These are phyloP conservation scores for Calocybe indica DNA, from an alignment of 768 basidiomycete species.

Conservation along the genomic window DNA sequence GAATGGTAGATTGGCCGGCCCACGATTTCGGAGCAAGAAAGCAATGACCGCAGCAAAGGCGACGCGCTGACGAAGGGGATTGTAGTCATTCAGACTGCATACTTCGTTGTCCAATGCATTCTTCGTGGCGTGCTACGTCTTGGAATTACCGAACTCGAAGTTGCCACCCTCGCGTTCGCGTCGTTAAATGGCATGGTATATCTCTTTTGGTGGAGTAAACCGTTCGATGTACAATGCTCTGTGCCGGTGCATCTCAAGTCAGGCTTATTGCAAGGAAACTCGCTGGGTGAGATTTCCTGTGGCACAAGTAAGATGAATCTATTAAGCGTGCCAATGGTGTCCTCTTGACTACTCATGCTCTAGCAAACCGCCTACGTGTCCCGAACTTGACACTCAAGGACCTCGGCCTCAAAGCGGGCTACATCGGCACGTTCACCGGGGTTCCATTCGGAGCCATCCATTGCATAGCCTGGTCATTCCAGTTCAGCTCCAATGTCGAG, in stretches of 20 bases:
- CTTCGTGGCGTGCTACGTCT: neutral
- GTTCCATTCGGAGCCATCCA: conserved; percentile 14
- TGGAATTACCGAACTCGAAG: conserved; percentile 4
- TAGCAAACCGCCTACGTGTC: too few species aligned
- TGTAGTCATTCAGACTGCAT: conserved; percentile 4
- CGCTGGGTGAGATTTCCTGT: too few species aligned
- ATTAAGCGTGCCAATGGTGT: too few species aligned
- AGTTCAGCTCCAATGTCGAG: conserved; percentile 12
- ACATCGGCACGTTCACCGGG: neutral
- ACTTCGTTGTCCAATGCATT: conserved; percentile 5
- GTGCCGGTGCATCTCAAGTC: too few species aligned
- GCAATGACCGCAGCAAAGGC: conserved; percentile 7
- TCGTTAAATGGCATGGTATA: conserved; percentile 4
- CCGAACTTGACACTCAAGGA: too few species aligned
- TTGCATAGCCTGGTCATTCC: conserved; percentile 13
- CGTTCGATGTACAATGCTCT: too few species aligned
- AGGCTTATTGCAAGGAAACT: too few species aligned
- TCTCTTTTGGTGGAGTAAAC: conserved; percentile 11
- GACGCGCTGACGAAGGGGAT: conserved; percentile 7
- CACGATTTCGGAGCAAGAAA: conserved; percentile 5
- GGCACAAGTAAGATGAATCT: too few species aligned
- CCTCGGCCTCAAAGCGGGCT: too few species aligned
- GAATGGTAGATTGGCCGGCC: neutral
- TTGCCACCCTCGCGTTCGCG: conserved; percentile 5
- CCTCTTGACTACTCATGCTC: too few species aligned